These are phyloP conservation scores for Knoxdaviesia capensis DNA, from an alignment of 2,329 filamentous ascomycete genomes.

Conservation along the genomic window DNA sequence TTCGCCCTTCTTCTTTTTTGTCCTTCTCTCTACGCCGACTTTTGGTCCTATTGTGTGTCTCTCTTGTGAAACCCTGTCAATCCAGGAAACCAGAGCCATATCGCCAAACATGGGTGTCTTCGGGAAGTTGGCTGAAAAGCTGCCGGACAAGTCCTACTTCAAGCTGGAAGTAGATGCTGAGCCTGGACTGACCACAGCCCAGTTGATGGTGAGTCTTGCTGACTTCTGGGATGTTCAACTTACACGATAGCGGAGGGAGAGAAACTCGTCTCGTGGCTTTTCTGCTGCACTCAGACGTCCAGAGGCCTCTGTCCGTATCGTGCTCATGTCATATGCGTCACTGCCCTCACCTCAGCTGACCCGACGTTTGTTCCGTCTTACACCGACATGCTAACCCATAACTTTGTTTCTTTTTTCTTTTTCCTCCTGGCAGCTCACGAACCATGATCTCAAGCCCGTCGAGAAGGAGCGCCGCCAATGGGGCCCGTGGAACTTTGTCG, in stretches of 20 bases:
- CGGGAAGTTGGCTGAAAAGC: conserved; percentile 26
- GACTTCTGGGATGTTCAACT: background rate
- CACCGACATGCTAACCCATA: background rate
- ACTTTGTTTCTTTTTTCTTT: background rate
- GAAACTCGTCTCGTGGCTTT: background rate
- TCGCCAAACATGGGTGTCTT: background rate
- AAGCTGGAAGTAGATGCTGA: conserved; percentile 50
- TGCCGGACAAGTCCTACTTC: too few relatives aligned
- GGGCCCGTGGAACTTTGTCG: conserved; percentile 74
- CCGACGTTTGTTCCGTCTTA: conserved; percentile 38
- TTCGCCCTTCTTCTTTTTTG: too few relatives aligned
- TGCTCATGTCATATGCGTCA: too few relatives aligned
- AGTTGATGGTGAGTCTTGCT: conserved; percentile 45
- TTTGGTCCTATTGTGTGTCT: too few relatives aligned
- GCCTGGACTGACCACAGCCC: conserved; percentile 53
- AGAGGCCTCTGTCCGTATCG: too few relatives aligned
- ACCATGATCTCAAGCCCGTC: conserved; percentile 64
- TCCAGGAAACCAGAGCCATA: too few relatives aligned
- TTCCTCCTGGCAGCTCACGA: conserved; percentile 38
- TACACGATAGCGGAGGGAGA: background rate
- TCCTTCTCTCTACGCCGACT: too few relatives aligned
- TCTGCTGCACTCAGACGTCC: background rate
- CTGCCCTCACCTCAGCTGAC: conserved; percentile 57
- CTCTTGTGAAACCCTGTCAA: too few relatives aligned
- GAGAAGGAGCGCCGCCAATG: conserved; percentile 65